Evolutionary conservation across 2,329 filamentous ascomycete species (phyloP), one percentile per base, ranked within the genome.

Genomic region (Penicillium sp.): DNA sequence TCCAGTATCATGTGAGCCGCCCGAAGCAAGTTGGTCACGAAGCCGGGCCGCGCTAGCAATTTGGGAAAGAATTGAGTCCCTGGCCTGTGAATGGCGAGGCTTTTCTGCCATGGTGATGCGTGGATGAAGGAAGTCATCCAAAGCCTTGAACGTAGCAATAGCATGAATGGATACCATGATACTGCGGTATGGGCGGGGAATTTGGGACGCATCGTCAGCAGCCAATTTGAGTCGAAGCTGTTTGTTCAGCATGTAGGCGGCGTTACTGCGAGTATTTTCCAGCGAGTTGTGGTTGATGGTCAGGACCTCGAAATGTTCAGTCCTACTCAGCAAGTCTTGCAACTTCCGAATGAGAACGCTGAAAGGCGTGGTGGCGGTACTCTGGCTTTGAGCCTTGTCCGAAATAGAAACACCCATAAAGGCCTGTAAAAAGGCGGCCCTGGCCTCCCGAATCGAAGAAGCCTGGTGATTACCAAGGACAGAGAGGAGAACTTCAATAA

Each of bases 121-220:
- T 7, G 93, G 93, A 31, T 93, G 85, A 36, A 99, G 78, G 68
- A 97, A 99, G 66, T 99, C 93, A 65, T 97, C 93, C 19, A 99
- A 75, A 0, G 92, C 88, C 69, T 96, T 97, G 76, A 99, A 97
- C 0, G 91, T 97, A 2, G 93, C 92, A 63, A 99, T 97, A 13
- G 93, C 93, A 68, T 99, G 93, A 49, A 99, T 99, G 0, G 90
- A 95, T 1, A 99, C 93, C 87, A 96, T 96, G 55, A 99, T 95
- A 59, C 92, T 95, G 18, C 88, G 82, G 66, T 95, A 97, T 0
- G 86, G 79, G 30, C 84, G 80, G 14, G 93, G 93, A 52, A 99
- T 93, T 41, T 93, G 88, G 0, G 90, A 92, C 39, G 91, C 86
- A 2, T 72, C 91, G 58, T 95, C 91, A 1, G 93, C 92, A 31